Base-by-base conservation (phyloP, 2,329 filamentous ascomycete species). In the Aspergillus fructus region DNA sequence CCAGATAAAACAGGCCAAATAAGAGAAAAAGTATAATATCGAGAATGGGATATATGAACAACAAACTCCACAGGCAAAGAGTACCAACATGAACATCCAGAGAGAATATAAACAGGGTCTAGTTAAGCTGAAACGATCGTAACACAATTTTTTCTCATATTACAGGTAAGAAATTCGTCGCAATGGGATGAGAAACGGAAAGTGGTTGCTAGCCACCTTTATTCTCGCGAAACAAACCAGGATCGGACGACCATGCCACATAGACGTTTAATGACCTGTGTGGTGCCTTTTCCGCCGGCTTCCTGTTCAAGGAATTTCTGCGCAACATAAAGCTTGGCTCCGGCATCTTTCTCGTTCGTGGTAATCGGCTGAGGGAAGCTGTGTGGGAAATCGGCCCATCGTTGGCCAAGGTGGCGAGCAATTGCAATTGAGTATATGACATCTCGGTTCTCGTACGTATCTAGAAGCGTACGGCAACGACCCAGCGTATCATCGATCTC, bases 341-440 rank as follows among this genome's bases (percentile, higher is more conserved):
- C 85, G 1, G 85, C 81, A 49, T 89, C 87, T 45, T 80, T 83
- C 73, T 90, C 88, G 66, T 88, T 86, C 5, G 86, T 78, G 57
- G 86, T 84, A 47, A 83, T 80, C 1, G 84, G 82, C 46, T 76
- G 72, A 7, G 83, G 76, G 23, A 81, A 79, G 59, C 77, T 82
- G 61, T 83, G 83, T 33, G 84, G 84, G 62, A 82, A 83, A 11
- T 85, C 78, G 13, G 83, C 83, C 67, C 83, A 85, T 46, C 86
- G 84, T 33, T 86, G 85, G 46, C 89, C 87, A 49, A 92, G 81
- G 61, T 93, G 86, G 24, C 91, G 86, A 15, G 89, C 86, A 55
- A 96, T 85, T 8, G 90, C 90, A 63, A 96, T 88, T 0, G 90
- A 94, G 75, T 96, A 96, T 56, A 97, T 84, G 17, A 96, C 88